These are phyloP conservation scores for Talaromyces stipitatus DNA, from an alignment of 495 filamentous ascomycete genomes.

Conservation along the genomic window DNA sequence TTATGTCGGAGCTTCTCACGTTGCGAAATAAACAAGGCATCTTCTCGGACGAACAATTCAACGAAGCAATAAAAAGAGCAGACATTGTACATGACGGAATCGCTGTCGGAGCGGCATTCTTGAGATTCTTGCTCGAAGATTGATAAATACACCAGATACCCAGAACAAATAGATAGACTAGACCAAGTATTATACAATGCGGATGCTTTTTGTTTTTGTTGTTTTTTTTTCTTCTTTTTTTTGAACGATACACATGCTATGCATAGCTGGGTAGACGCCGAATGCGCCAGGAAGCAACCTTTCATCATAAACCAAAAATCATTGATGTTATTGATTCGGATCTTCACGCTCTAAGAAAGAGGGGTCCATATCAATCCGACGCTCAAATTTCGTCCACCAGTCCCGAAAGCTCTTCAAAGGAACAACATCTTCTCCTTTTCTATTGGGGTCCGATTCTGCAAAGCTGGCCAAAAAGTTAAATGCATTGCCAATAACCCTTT, in stretches of 20 bases:
- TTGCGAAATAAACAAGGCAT: conserved; percentile 52
- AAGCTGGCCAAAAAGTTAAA: conserved; percentile 95
- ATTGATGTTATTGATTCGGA: conserved; percentile 13
- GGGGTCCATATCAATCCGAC: conserved; percentile 75
- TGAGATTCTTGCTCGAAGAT: conserved; percentile 64
- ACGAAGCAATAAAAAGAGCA: conserved; percentile 60
- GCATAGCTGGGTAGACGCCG: not conserved
- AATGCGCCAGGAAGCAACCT: not conserved
- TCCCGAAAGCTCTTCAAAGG: conserved; percentile 86
- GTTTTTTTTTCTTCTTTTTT: no score
- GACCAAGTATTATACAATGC: conserved; percentile 1
- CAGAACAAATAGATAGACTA: not conserved
- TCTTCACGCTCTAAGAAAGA: conserved; percentile 80
- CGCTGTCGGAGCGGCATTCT: conserved; percentile 56
- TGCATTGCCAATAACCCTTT: conserved; percentile 91
- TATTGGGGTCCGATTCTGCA: conserved; percentile 41
- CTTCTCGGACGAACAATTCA: conserved; percentile 54
- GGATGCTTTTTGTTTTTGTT: no score
- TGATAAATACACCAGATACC: conserved; percentile 2
- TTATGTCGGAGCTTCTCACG: conserved; percentile 62
- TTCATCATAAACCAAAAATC: no score
- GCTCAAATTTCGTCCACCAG: conserved; percentile 98
- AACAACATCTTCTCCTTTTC: conserved; percentile 68
- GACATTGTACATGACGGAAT: conserved; percentile 67
- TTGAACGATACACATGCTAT: not conserved